Evolutionary conservation across 805 yeast species (phyloP), one percentile per base, ranked within the genome.

Genomic region (Candida railenensis): DNA sequence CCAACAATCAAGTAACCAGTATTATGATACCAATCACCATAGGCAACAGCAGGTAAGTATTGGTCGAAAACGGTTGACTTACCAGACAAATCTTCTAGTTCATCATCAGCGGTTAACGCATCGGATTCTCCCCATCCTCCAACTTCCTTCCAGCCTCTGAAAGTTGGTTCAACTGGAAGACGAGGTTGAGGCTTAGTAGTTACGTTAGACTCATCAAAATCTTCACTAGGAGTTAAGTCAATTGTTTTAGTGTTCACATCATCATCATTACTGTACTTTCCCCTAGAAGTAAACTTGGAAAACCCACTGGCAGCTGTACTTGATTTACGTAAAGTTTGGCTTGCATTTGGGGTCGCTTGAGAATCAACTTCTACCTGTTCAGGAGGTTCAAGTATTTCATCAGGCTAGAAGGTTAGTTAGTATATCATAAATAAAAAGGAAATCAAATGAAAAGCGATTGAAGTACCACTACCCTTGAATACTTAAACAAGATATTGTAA

Each of bases 21-120:
- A 44, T 85, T 84, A 64, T 94, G 98, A 61, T 85, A 94, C 99
- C 99, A 94, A 61, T 94, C 98, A 44, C 99, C 99, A 57, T 87
- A 88, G 14, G 81, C 78, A 33, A 68, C 73, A 22, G 88, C 85
- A 5, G 95, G 95, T 45, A 94, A 68, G 57, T 84, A 79, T 48
- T 80, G 76, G 58, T 90, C 97, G 48, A 91, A 70, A 32, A 87
- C 58, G 0, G 97, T 88, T 18, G 89, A 82, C 20, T 80, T 77
- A 20, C 84, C 76, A 48, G 82, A 66, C 54, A 90, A 70, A 63
- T 90, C 96, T 51, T 79, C 75, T 46, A 83, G 70, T 56, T 84
- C 87, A 61, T 89, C 96, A 33, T 85, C 87, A 7, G 80, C 65
- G 2, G 78, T 81, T 54, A 88, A 69, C 1, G 70, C 68, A 62